These are phyloP conservation scores for Ajuga reptans DNA, from an alignment of 305 asterid genomes.

Conservation along the genomic window DNA sequence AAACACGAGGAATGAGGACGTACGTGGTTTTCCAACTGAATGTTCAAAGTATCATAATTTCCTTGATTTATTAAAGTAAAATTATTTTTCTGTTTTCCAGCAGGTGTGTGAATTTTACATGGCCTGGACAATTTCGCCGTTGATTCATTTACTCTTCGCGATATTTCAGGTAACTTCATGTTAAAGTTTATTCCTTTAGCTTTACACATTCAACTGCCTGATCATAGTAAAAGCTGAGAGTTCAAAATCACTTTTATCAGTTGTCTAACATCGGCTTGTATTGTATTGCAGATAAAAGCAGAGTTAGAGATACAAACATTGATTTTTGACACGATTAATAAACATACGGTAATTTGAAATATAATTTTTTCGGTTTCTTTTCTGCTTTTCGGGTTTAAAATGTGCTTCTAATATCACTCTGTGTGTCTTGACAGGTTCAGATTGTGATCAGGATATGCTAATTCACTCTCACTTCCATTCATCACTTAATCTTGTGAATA, in stretches of 20 bases:
- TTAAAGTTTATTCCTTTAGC: not conserved
- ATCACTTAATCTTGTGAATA: not conserved
- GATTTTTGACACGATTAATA: slow-evolving; percentile 11
- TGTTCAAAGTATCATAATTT: not conserved
- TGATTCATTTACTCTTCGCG: not conserved
- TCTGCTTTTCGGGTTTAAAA: not conserved
- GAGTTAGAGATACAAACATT: not conserved
- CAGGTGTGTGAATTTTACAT: not conserved
- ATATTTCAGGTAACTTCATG: slow-evolving; percentile 21
- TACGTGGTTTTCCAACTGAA: not conserved
- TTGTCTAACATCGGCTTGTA: not conserved
- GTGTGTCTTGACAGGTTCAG: slow-evolving; percentile 12
- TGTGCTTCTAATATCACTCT: not conserved
- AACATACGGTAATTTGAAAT: slow-evolving; percentile 12
- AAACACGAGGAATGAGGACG: not conserved
- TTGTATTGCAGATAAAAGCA: slow-evolving; percentile 17
- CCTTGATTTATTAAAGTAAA: not conserved
- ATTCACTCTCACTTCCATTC: not conserved
- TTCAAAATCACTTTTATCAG: not conserved
- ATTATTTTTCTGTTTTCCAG: not conserved
- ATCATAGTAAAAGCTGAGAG: too few relatives aligned
- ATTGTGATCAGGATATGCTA: not conserved
- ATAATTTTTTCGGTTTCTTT: not conserved
- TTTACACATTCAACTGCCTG: not conserved
- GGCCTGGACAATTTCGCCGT: not conserved